Evolutionary conservation across 257 asterid genomes (phyloP).

Genomic region (Linderniella brevidens): DNA sequence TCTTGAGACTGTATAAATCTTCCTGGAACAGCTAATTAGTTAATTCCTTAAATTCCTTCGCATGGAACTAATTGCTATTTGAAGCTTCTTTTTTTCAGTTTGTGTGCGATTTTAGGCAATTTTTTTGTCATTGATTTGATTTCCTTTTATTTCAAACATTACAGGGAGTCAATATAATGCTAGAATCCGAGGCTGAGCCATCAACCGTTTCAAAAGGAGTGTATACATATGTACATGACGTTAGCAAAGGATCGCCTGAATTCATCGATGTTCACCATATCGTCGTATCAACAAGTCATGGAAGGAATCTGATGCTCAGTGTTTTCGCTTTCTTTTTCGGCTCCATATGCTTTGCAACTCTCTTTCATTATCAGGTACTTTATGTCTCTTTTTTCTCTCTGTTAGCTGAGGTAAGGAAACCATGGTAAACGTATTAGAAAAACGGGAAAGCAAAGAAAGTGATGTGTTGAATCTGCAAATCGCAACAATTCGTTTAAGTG

Average conservation of each 20-base stretch:
- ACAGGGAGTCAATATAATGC: conserved; percentile 2
- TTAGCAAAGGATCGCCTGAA: conserved; percentile 28
- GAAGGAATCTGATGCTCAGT: conserved; percentile 17
- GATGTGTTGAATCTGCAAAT: too few species aligned
- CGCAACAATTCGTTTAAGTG: too few species aligned
- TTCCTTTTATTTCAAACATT: too few species aligned
- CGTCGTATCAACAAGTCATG: conserved; percentile 18
- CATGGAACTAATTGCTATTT: too few species aligned
- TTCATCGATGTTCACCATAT: conserved; percentile 65
- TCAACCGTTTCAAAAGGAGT: conserved; percentile 21
- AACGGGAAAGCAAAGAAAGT: too few species aligned
- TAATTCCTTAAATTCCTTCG: too few species aligned
- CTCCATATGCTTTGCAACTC: conserved; percentile 14
- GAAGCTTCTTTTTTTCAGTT: too few species aligned
- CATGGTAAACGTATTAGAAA: too few species aligned
- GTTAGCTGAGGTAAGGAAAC: neutral
- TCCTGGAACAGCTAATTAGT: too few species aligned
- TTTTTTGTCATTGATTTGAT: too few species aligned
- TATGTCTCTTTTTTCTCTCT: neutral
- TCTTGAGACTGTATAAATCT: too few species aligned
- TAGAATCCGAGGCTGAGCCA: conserved; percentile 16
- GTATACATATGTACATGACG: conserved; percentile 39
- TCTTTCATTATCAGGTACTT: conserved; percentile 31
- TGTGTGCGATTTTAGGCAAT: too few species aligned
- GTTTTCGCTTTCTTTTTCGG: conserved; percentile 22